Percentiles rank a stretch among this genome's conserved stretches.
Conservation (phyloP, 169 alveolate species). For the Babesia bovis region DNA sequence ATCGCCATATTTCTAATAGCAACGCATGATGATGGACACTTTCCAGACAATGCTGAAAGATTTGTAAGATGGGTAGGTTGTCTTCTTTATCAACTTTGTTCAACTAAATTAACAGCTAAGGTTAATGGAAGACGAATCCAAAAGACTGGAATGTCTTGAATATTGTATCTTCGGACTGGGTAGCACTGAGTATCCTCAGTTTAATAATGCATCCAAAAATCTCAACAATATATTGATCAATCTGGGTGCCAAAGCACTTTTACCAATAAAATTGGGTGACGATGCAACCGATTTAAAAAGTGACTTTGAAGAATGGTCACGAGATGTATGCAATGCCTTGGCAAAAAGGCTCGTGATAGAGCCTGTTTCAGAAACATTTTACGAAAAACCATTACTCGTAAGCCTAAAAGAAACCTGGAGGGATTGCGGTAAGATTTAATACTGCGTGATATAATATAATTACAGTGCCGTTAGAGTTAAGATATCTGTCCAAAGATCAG, state of each 20-base stretch:
- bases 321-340: conserved; percentile 48
- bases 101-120: conserved; percentile 55
- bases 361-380: not conserved
- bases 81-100: not conserved
- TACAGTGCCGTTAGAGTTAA: conserved; percentile 37
- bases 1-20: conserved; percentile 70
- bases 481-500: conserved; percentile 1
- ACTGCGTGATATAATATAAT: not conserved
- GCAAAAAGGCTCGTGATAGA: conserved; percentile 3
- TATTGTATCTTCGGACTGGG: conserved; percentile 77
- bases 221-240: conserved; percentile 51
- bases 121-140: conserved; percentile 32
- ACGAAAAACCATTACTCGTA: not conserved
- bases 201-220: conserved; percentile 71
- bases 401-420: conserved; percentile 50
- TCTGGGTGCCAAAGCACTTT: conserved; percentile 62
- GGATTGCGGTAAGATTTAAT: conserved; percentile 31
- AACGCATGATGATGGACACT: conserved; percentile 84
- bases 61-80: conserved; percentile 61
- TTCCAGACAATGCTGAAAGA: conserved; percentile 76
- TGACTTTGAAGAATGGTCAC: conserved; percentile 76
- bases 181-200: conserved; percentile 70
- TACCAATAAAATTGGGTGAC: conserved; percentile 68
- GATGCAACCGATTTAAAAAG: conserved; percentile 69
- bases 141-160: conserved; percentile 35